Evolutionary conservation across 805 yeast genomes (phyloP).

Genomic region (Nakazawaea laoshanensis): DNA sequence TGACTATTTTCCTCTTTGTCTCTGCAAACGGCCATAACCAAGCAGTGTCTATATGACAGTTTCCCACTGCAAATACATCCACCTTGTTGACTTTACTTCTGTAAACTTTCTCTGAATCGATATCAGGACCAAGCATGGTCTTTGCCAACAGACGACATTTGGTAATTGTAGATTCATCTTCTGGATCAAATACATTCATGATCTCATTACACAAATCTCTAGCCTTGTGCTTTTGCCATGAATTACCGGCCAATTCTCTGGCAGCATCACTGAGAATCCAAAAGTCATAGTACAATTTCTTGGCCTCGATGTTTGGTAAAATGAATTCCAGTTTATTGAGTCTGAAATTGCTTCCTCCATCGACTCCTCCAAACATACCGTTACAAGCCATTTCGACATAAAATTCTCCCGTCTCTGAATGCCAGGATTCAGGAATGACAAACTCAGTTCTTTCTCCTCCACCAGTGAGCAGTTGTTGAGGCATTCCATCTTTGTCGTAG

Average conservation of each 20-base stretch:
- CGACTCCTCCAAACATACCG: slow-evolving; percentile 83
- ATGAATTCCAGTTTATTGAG: slow-evolving; percentile 69
- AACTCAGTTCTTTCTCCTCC: slow-evolving; percentile 77
- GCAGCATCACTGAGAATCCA: slow-evolving; percentile 90
- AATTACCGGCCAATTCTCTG: slow-evolving; percentile 65
- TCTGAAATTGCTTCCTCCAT: slow-evolving; percentile 55
- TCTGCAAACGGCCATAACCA: slow-evolving; percentile 99
- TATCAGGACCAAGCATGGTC: slow-evolving; percentile 53
- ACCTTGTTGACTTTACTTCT: slow-evolving; percentile 30
- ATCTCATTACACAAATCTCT: slow-evolving; percentile 72
- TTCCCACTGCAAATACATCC: slow-evolving; percentile 81
- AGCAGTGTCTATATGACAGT: slow-evolving; percentile 96
- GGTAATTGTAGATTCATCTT: slow-evolving; percentile 45
- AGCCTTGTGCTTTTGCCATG: slow-evolving; percentile 82
- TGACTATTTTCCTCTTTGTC: slow-evolving; percentile 82
- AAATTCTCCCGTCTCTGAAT: slow-evolving; percentile 39
- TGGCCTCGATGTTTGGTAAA: slow-evolving; percentile 73
- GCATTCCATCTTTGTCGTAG: slow-evolving; percentile 58
- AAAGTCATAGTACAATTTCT: slow-evolving; percentile 71
- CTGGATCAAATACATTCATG: slow-evolving; percentile 75
- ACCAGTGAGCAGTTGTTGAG: slow-evolving; percentile 78
- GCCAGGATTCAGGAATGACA: slow-evolving; percentile 51
- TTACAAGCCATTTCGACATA: slow-evolving; percentile 89
- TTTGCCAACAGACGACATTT: slow-evolving; percentile 62
- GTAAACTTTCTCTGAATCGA: slow-evolving; percentile 60